These are phyloP conservation scores for Cicer cuneatum DNA, from an alignment of 306 rosid genomes.

Conservation along the genomic window DNA sequence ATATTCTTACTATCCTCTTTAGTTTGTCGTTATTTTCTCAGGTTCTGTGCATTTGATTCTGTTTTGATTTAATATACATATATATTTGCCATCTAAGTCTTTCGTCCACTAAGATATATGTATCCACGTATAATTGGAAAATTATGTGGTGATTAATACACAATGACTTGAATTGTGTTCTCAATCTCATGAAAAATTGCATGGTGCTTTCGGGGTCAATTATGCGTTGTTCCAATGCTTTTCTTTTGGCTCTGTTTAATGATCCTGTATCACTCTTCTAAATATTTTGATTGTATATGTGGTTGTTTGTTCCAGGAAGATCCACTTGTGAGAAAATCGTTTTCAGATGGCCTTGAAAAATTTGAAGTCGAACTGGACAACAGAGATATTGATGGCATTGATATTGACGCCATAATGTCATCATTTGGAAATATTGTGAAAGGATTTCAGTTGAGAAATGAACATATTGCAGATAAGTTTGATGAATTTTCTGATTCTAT, in stretches of 20 bases:
- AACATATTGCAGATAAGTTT: constrained; percentile 58
- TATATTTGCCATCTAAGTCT: constrained; percentile 27
- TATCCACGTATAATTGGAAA: constrained; percentile 37
- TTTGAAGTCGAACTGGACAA: constrained; percentile 54
- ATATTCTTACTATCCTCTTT: constrained; percentile 20
- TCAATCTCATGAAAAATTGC: constrained; percentile 21
- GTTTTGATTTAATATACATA: not conserved
- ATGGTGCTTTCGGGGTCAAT: constrained; percentile 25
- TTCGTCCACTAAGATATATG: constrained; percentile 2
- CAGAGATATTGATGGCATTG: constrained; percentile 52
- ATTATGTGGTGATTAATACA: constrained; percentile 11
- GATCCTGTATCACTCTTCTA: not conserved
- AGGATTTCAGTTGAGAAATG: constrained; percentile 64
- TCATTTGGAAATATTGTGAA: constrained; percentile 60
- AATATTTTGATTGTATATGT: constrained; percentile 10
- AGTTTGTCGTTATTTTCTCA: constrained; percentile 19
- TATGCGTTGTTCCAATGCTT: constrained; percentile 25
- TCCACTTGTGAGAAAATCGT: constrained; percentile 47
- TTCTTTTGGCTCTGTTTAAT: constrained; percentile 25
- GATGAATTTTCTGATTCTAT: constrained; percentile 62
- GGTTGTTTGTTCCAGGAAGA: constrained; percentile 58
- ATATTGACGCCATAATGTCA: constrained; percentile 58
- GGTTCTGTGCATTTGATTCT: constrained; percentile 6
- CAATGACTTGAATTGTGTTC: constrained; percentile 29
- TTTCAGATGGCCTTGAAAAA: constrained; percentile 50